A percentile compares a stretch with the other conserved stretches of the same genome.
Conservation (phyloP, 352 stramenopile species). For the Phytophthora crassamura region DNA sequence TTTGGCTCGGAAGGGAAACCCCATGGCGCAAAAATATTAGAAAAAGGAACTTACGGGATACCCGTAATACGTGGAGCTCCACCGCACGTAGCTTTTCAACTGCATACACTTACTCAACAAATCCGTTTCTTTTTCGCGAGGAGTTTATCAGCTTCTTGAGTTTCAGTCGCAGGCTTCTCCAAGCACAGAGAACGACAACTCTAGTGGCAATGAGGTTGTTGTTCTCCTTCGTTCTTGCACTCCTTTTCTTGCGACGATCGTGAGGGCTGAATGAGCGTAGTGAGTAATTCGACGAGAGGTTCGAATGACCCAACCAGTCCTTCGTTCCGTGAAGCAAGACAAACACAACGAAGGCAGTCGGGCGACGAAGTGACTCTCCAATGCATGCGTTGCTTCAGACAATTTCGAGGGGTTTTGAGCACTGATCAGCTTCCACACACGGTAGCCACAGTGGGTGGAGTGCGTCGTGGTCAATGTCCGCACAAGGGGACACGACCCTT, state of each 20-base stretch:
- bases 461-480: conserved; percentile 27
- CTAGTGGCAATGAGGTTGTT: too few species aligned
- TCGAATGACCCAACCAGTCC: conserved; percentile 58
- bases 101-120: too few species aligned
- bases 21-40: too few species aligned
- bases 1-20: too few species aligned
- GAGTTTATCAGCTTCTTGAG: too few species aligned
- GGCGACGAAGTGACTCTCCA: conserved; percentile 31
- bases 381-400: conserved; percentile 23
- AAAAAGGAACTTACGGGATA: neutral
- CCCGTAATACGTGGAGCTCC: too few species aligned
- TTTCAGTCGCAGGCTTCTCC: too few species aligned
- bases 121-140: too few species aligned
- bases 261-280: conserved; percentile 63
- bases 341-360: conserved; percentile 62
- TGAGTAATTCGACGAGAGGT: conserved; percentile 47
- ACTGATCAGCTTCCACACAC: conserved; percentile 31
- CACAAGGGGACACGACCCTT: neutral
- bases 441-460: conserved; percentile 42
- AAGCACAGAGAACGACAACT: too few species aligned
- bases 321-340: conserved; percentile 45
- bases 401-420: conserved; percentile 16
- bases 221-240: too few species aligned
- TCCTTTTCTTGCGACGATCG: too few species aligned
- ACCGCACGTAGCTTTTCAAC: neutral